Evolutionary conservation across 2,329 filamentous ascomycete species (phyloP).

Genomic region (Diaporthe capsici): DNA sequence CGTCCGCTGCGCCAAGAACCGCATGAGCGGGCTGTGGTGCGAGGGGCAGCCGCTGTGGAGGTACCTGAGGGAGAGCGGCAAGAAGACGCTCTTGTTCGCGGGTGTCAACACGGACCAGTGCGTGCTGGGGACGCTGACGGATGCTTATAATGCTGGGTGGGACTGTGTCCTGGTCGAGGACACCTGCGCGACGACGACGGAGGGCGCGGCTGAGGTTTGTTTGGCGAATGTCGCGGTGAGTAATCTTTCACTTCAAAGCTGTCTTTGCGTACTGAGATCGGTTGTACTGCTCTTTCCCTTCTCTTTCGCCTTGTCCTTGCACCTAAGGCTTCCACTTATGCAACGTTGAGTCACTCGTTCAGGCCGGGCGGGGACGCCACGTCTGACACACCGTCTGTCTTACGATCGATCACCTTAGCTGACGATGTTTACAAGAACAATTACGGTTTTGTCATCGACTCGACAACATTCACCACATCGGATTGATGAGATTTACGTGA

Average conservation of each 20-base stretch:
- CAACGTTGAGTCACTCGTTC: background rate
- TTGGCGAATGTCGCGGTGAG: conserved; percentile 54
- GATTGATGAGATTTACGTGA: background rate
- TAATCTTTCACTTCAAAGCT: conserved; percentile 34
- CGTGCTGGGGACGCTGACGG: conserved; percentile 68
- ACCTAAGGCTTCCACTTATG: background rate
- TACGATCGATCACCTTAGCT: conserved; percentile 7
- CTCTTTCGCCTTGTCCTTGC: background rate
- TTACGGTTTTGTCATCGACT: conserved; percentile 45
- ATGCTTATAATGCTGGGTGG: conserved; percentile 69
- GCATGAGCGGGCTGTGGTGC: conserved; percentile 71
- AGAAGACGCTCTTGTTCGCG: conserved; percentile 67
- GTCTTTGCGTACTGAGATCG: background rate
- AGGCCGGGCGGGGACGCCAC: background rate
- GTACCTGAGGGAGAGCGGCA: conserved; percentile 54
- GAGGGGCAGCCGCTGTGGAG: conserved; percentile 57
- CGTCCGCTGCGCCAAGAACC: conserved; percentile 68
- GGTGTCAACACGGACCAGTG: conserved; percentile 76
- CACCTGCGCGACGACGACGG: conserved; percentile 65
- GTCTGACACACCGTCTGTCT: background rate
- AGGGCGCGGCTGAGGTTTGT: conserved; percentile 52
- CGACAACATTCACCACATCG: conserved; percentile 39
- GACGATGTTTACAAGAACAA: conserved; percentile 38
- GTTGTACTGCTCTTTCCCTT: background rate
- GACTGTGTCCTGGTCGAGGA: conserved; percentile 70